Conservation (phyloP, 2,329 filamentous ascomycete genomes). For the Emergomyces pasteurianus region DNA sequence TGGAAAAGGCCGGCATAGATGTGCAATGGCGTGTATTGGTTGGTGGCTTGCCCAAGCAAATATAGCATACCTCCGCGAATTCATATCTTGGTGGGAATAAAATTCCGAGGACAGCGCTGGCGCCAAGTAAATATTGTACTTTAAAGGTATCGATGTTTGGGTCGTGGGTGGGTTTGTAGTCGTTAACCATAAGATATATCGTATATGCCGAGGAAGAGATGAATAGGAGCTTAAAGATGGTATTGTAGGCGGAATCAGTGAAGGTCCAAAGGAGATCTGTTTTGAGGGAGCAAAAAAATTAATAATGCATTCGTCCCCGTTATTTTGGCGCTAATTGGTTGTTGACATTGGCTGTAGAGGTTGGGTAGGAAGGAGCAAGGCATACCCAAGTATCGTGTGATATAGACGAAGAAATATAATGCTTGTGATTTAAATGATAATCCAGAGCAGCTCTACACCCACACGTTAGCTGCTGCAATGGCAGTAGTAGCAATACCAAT, state of each 20-base stretch:
- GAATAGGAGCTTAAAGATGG: slow-evolving; percentile 92
- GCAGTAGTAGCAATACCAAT: background rate
- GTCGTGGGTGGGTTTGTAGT: slow-evolving; percentile 95
- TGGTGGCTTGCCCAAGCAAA: background rate
- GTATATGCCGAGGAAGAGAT: slow-evolving; percentile 84
- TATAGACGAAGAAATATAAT: slow-evolving; percentile 85
- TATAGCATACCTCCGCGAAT: slow-evolving; percentile 46
- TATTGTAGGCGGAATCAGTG: slow-evolving; percentile 77
- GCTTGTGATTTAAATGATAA: slow-evolving; percentile 99
- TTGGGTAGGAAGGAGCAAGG: background rate
- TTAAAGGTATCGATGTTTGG: slow-evolving; percentile 96
- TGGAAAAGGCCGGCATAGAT: background rate
- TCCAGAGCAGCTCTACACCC: slow-evolving; percentile 68
- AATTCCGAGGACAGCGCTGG: slow-evolving; percentile 64
- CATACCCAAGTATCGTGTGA: slow-evolving; percentile 79
- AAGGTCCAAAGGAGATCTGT: slow-evolving; percentile 76
- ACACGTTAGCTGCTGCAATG: slow-evolving; percentile 27
- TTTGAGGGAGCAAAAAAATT: background rate
- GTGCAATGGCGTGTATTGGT: background rate
- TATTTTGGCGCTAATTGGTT: too few relatives aligned
- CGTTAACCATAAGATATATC: slow-evolving; percentile 94
- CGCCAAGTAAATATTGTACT: slow-evolving; percentile 82
- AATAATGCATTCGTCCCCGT: background rate
- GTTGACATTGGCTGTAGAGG: too few relatives aligned
- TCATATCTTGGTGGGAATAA: slow-evolving; percentile 79